phyloP scores from a whole-genome alignment of 2,329 filamentous ascomycete genomes.

The Epichloe amarillans region DNA sequence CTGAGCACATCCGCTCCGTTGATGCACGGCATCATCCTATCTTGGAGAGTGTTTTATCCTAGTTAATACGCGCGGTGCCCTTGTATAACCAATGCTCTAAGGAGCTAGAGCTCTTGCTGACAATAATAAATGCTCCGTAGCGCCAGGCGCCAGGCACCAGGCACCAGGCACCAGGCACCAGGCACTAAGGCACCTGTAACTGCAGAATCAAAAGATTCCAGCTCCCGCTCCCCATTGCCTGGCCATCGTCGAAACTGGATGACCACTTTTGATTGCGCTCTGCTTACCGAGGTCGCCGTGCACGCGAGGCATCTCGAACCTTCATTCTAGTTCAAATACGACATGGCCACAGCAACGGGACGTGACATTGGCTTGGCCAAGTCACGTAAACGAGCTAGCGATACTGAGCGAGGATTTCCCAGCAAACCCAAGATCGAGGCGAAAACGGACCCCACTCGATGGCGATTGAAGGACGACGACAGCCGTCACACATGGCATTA shows the following conservation, averaged over 20 bases:
- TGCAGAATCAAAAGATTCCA: no score
- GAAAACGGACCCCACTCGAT: constrained; percentile 67
- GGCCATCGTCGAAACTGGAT: not conserved
- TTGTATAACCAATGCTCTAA: no score
- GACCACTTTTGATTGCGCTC: not conserved
- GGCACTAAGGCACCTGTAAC: no score
- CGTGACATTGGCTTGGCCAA: constrained; percentile 18
- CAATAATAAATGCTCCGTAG: no score
- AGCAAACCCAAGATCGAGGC: constrained; percentile 36
- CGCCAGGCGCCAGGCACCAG: no score
- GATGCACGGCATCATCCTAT: no score
- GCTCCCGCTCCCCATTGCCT: not conserved
- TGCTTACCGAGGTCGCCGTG: not conserved
- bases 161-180: no score
- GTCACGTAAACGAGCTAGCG: constrained; percentile 30
- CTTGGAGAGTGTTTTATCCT: no score
- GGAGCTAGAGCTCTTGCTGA: no score
- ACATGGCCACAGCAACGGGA: constrained; percentile 19
- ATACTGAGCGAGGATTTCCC: constrained; percentile 23
- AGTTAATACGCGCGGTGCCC: no score
- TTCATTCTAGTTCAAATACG: not conserved
- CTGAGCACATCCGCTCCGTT: no score
- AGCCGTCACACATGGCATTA: constrained; percentile 94
- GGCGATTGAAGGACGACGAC: constrained; percentile 71
- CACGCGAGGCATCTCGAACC: not conserved